phyloP scores from a whole-genome alignment of 1,139 yeast genomes.

The Schwanniomyces etchellsii region DNA sequence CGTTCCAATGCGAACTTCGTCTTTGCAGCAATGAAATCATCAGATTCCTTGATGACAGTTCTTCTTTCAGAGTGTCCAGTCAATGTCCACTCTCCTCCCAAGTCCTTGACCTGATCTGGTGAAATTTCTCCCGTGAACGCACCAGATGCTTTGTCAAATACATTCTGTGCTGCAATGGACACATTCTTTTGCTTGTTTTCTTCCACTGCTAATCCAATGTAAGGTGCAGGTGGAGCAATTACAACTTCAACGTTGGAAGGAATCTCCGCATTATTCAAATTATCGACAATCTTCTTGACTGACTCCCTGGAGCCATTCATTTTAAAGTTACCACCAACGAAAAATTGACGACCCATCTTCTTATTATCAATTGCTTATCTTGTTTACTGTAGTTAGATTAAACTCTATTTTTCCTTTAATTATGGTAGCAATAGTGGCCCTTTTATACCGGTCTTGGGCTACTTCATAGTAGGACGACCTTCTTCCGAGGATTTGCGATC shows the following conservation, averaged over 20 bases:
- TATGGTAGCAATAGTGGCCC: too few species aligned
- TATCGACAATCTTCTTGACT: constrained; percentile 75
- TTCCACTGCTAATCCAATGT: constrained; percentile 71
- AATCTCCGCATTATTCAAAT: constrained; percentile 72
- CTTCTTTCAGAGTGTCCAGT: constrained; percentile 99
- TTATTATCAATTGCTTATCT: constrained; percentile 2
- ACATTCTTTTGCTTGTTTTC: constrained; percentile 68
- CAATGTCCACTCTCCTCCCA: constrained; percentile 92
- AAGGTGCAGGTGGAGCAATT: constrained; percentile 94
- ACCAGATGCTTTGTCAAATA: constrained; percentile 82
- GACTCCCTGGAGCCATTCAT: constrained; percentile 94
- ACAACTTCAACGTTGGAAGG: constrained; percentile 83
- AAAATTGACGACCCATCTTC: constrained; percentile 80
- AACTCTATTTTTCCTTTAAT: too few species aligned
- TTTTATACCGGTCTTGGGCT: too few species aligned
- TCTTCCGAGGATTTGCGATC: constrained; percentile 8
- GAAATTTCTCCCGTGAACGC: constrained; percentile 98
- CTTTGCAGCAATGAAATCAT: constrained; percentile 90
- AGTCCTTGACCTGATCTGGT: constrained; percentile 82
- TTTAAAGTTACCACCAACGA: constrained; percentile 98
- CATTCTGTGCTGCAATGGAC: constrained; percentile 84
- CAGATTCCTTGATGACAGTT: constrained; percentile 83
- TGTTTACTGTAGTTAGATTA: constrained; percentile 1
- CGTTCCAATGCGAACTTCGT: constrained; percentile 88
- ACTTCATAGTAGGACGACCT: constrained; percentile 8